These are phyloP conservation scores for Tilletiopsis washingtonensis DNA, from an alignment of 1,284 basidiomycete genomes.

Conservation along the genomic window DNA sequence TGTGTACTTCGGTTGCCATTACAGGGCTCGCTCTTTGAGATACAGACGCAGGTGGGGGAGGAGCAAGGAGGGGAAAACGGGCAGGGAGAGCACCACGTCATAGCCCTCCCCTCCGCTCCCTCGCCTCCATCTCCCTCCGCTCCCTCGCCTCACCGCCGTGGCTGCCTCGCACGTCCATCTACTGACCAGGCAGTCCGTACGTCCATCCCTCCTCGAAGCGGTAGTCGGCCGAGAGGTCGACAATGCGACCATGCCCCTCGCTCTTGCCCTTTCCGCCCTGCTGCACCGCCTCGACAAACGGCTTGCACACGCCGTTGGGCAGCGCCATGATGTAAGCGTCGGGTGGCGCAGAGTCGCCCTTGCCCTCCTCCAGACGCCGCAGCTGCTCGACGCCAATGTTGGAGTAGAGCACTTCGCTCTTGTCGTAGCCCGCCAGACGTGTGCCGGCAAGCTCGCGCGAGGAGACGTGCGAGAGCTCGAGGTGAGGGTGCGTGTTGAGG, in stretches of 20 bases:
- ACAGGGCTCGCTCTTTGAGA: too few species aligned
- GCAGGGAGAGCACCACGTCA: too few species aligned
- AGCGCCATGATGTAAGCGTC: conserved; percentile 70
- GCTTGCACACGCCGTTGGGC: conserved; percentile 92
- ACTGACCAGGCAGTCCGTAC: conserved; percentile 97
- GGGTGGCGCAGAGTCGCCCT: conserved; percentile 38
- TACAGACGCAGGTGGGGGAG: too few species aligned
- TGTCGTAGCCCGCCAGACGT: conserved; percentile 73
- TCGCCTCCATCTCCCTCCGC: too few species aligned
- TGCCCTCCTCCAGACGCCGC: conserved; percentile 40
- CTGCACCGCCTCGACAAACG: conserved; percentile 93
- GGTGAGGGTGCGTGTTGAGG: conserved; percentile 74
- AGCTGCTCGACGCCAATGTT: conserved; percentile 44
- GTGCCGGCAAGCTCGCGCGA: conserved; percentile 86
- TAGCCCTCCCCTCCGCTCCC: not conserved
- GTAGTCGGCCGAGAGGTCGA: conserved; percentile 92
- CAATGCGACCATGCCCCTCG: conserved; percentile 60
- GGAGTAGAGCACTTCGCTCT: conserved; percentile 57
- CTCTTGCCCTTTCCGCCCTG: conserved; percentile 56
- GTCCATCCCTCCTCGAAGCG: conserved; percentile 91
- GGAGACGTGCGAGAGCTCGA: conserved; percentile 86
- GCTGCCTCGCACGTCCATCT: conserved; percentile 2
- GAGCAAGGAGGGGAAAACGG: too few species aligned
- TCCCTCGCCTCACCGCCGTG: conserved; percentile 1
- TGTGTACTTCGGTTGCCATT: too few species aligned